Evolutionary conservation across 2,329 filamentous ascomycete genomes (phyloP).

Genomic region (Pseudogymnoascus pannorum): DNA sequence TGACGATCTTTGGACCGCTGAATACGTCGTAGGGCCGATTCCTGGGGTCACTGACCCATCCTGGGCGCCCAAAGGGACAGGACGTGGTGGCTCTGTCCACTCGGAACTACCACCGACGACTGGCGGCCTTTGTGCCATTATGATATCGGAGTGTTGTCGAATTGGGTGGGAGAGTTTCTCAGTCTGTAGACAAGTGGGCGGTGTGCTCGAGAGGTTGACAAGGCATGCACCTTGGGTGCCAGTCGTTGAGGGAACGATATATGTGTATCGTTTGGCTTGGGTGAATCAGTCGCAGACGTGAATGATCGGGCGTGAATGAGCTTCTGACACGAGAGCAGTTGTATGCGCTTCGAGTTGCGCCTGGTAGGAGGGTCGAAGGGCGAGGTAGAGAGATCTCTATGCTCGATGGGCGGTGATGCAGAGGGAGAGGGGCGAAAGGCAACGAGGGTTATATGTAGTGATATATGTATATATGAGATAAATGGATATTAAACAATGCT

Average conservation of each 20-base stretch:
- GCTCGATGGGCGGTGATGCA: slow-evolving; percentile 4
- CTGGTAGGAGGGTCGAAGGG: not conserved
- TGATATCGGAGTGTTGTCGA: not conserved
- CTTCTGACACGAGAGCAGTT: not conserved
- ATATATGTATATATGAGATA: slow-evolving; percentile 5
- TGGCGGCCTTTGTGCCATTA: not conserved
- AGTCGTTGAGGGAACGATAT: not conserved
- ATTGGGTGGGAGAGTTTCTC: not conserved
- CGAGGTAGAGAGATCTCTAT: not conserved
- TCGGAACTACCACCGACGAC: not conserved
- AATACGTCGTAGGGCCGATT: not conserved
- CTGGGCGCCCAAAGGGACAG: not conserved
- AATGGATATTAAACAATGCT: slow-evolving; percentile 9
- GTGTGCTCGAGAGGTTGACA: slow-evolving; percentile 2
- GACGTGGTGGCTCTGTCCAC: not conserved
- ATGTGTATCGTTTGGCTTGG: not conserved
- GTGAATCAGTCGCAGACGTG: slow-evolving; percentile 1
- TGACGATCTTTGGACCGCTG: not conserved
- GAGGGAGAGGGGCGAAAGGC: not conserved
- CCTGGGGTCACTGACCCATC: not conserved
- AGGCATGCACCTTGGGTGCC: slow-evolving; percentile 1
- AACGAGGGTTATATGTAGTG: not conserved
- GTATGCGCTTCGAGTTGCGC: not conserved
- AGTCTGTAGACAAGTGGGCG: not conserved
- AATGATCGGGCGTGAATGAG: not conserved